Percentiles rank a stretch among this genome's conserved stretches.
Conservation (phyloP, 306 rosid species). For the Gleditsia sinensis region DNA sequence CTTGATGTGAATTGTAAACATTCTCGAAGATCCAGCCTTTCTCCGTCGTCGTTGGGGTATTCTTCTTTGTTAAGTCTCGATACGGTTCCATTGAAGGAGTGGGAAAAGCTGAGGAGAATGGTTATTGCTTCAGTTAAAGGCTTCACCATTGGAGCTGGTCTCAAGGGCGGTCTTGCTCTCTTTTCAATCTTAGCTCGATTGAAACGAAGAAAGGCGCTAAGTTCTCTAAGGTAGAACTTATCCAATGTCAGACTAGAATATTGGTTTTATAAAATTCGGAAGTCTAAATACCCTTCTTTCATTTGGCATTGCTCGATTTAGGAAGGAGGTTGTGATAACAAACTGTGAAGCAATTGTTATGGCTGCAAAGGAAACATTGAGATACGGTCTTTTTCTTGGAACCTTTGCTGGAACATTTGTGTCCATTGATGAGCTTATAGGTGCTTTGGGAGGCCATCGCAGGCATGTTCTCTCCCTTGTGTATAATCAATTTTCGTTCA, state of each 20-base stretch:
- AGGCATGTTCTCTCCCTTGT: conserved; percentile 54
- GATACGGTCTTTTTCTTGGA: conserved; percentile 75
- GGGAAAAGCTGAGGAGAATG: conserved; percentile 59
- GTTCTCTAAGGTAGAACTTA: conserved; percentile 45
- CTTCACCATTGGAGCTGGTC: conserved; percentile 73
- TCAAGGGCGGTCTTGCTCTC: conserved; percentile 74
- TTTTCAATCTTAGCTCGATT: conserved; percentile 62
- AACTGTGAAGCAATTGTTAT: conserved; percentile 55
- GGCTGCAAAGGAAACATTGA: conserved; percentile 69
- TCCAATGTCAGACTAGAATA: not conserved
- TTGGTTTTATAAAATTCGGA: not conserved
- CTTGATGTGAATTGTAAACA: conserved; percentile 33
- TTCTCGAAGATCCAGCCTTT: conserved; percentile 36
- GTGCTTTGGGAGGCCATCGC: conserved; percentile 60
- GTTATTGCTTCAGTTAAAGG: conserved; percentile 62
- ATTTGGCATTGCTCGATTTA: conserved; percentile 6
- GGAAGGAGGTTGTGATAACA: conserved; percentile 51
- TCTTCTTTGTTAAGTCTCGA: conserved; percentile 17
- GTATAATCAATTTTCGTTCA: conserved; percentile 1
- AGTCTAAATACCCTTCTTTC: not conserved
- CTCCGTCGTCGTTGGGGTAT: conserved; percentile 31
- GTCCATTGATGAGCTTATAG: conserved; percentile 66
- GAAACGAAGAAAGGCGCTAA: conserved; percentile 49
- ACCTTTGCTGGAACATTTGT: conserved; percentile 70
- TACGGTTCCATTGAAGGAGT: conserved; percentile 44